Evolutionary conservation across 1,284 basidiomycete genomes (phyloP).

Genomic region (Rhodotorula sp.): DNA sequence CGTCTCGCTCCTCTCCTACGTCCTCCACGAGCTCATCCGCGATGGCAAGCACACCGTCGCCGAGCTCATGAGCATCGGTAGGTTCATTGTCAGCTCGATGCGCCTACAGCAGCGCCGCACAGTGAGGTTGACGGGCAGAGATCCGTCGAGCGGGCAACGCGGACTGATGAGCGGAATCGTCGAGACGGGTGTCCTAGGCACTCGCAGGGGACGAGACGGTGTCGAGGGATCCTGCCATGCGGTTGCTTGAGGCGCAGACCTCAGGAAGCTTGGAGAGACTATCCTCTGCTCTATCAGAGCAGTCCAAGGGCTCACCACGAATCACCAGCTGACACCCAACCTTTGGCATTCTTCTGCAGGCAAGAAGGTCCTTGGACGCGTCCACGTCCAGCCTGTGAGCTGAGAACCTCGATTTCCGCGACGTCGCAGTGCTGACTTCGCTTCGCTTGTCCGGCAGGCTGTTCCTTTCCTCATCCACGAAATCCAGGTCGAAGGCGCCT

Average conservation of each 20-base stretch:
- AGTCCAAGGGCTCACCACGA: too few species aligned
- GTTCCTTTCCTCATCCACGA: slow-evolving; percentile 58
- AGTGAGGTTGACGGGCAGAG: neutral
- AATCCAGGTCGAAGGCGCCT: slow-evolving; percentile 91
- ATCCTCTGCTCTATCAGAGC: too few species aligned
- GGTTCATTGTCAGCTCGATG: neutral
- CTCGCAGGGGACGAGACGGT: too few species aligned
- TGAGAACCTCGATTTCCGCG: slow-evolving; percentile 50
- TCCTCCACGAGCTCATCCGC: slow-evolving; percentile 91
- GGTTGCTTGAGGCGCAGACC: too few species aligned
- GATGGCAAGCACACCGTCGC: slow-evolving; percentile 88
- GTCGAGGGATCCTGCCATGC: too few species aligned
- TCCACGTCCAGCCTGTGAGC: slow-evolving; percentile 77
- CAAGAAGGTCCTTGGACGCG: slow-evolving; percentile 80
- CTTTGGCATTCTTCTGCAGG: slow-evolving; percentile 48
- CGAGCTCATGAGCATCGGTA: slow-evolving; percentile 80
- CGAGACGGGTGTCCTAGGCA: too few species aligned
- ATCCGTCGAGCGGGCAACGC: too few species aligned
- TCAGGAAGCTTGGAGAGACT: too few species aligned
- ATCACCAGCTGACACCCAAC: neutral
- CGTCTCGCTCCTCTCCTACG: slow-evolving; percentile 82
- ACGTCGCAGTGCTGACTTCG: neutral
- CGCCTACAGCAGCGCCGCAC: neutral
- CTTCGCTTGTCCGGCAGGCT: slow-evolving; percentile 1
- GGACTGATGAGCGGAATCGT: too few species aligned